Conservation (phyloP, 2,329 filamentous ascomycete species). For the Penicillium fuscoglaucum region DNA sequence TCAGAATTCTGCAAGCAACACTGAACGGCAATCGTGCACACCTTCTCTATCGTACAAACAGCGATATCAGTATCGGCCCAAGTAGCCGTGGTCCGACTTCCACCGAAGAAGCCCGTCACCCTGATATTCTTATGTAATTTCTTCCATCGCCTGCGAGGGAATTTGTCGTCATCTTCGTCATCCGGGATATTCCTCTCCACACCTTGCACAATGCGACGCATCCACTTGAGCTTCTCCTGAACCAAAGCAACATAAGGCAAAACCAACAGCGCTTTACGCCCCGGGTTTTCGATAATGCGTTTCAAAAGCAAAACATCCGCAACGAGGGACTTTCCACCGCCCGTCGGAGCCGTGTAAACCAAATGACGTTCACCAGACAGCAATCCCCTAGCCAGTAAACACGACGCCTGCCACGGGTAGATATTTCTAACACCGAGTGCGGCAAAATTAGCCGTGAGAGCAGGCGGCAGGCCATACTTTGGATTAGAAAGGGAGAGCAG, state of each 20-base stretch:
- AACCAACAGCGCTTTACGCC: slow-evolving; percentile 69
- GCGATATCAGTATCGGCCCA: slow-evolving; percentile 77
- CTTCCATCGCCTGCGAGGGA: slow-evolving; percentile 54
- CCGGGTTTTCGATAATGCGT: slow-evolving; percentile 62
- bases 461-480: slow-evolving; percentile 61
- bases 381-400: slow-evolving; percentile 66
- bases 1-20: not conserved
- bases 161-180: slow-evolving; percentile 34
- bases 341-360: slow-evolving; percentile 77
- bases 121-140: slow-evolving; percentile 61
- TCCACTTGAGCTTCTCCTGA: slow-evolving; percentile 75
- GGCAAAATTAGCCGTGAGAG: slow-evolving; percentile 65
- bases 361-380: slow-evolving; percentile 66
- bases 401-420: slow-evolving; percentile 78
- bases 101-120: slow-evolving; percentile 73
- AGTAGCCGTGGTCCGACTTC: slow-evolving; percentile 64
- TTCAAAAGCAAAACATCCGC: slow-evolving; percentile 73
- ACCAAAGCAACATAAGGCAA: slow-evolving; percentile 77
- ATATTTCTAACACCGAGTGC: slow-evolving; percentile 69
- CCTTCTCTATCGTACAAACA: slow-evolving; percentile 77
- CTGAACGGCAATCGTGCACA: slow-evolving; percentile 33
- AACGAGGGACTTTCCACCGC: slow-evolving; percentile 74
- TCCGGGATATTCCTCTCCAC: slow-evolving; percentile 48
- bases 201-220: slow-evolving; percentile 65
- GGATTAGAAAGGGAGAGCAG: slow-evolving; percentile 62